Evolutionary conservation across 2,329 filamentous ascomycete genomes (phyloP).

Genomic region (Anisogramma anomala): DNA sequence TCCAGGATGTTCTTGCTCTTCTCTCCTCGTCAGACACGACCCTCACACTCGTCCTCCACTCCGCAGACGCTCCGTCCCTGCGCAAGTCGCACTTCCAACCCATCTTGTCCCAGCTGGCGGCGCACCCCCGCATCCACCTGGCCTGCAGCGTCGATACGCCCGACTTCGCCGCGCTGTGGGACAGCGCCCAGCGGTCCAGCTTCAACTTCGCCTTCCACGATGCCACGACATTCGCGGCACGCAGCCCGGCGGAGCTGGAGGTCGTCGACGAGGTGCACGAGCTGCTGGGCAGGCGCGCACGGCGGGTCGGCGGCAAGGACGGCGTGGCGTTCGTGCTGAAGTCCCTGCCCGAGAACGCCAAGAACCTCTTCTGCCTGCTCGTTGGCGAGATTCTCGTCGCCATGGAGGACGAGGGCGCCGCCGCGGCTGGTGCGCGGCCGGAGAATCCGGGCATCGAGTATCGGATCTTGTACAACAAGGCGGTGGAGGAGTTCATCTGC

Average conservation of each 20-base stretch:
- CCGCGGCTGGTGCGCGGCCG: slow-evolving; percentile 30
- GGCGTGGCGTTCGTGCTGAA: slow-evolving; percentile 85
- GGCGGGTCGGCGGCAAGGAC: slow-evolving; percentile 75
- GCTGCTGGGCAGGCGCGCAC: slow-evolving; percentile 68
- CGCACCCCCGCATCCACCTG: slow-evolving; percentile 60
- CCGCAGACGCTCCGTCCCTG: slow-evolving; percentile 68
- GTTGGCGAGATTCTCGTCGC: slow-evolving; percentile 72
- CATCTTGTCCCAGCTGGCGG: slow-evolving; percentile 63
- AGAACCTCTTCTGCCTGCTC: slow-evolving; percentile 73
- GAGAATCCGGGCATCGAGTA: slow-evolving; percentile 74
- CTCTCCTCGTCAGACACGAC: slow-evolving; percentile 39
- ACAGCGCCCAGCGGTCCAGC: slow-evolving; percentile 68
- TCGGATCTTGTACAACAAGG: slow-evolving; percentile 83
- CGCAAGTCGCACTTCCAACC: slow-evolving; percentile 60
- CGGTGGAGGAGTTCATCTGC: slow-evolving; percentile 92
- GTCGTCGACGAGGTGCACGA: slow-evolving; percentile 85
- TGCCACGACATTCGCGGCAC: slow-evolving; percentile 76
- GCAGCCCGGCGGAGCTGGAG: slow-evolving; percentile 57
- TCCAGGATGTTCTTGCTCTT: slow-evolving; percentile 52
- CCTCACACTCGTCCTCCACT: slow-evolving; percentile 69
- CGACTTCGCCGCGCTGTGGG: slow-evolving; percentile 81
- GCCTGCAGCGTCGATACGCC: slow-evolving; percentile 79
- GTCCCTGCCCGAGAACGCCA: slow-evolving; percentile 83
- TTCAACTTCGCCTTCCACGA: slow-evolving; percentile 90
- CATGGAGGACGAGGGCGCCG: slow-evolving; percentile 47